Conservation (phyloP, 2,329 filamentous ascomycete genomes). For the Ophiostoma sp. region DNA sequence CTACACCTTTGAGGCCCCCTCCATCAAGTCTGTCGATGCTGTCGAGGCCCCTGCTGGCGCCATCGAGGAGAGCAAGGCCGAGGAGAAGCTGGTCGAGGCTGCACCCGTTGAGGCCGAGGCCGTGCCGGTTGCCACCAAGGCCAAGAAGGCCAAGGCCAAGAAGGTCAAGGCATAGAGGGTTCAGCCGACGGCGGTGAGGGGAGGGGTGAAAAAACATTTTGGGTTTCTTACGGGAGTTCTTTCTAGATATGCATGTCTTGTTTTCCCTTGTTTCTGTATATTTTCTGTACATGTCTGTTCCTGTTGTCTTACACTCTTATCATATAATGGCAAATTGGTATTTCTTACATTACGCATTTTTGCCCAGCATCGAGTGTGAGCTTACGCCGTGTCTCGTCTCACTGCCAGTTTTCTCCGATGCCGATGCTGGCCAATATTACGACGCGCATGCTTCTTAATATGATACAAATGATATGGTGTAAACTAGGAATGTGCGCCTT, state of each 20-base stretch:
- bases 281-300: not conserved
- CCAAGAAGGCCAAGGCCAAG: slow-evolving; percentile 33
- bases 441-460: not conserved
- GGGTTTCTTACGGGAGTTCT: slow-evolving; percentile 11
- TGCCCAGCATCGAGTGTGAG: not conserved
- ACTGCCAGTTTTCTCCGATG: not conserved
- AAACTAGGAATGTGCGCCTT: slow-evolving; percentile 47
- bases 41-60: slow-evolving; percentile 34
- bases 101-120: slow-evolving; percentile 14
- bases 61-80: slow-evolving; percentile 33
- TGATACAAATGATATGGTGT: not conserved
- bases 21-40: slow-evolving; percentile 54
- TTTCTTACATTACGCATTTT: not conserved
- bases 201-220: slow-evolving; percentile 13
- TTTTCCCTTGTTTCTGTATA: slow-evolving; percentile 2
- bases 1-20: slow-evolving; percentile 74
- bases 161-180: slow-evolving; percentile 30
- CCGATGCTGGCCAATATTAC: not conserved
- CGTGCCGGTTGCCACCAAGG: slow-evolving; percentile 32
- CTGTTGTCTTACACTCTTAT: not conserved
- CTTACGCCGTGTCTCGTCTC: not conserved
- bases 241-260: slow-evolving; percentile 3
- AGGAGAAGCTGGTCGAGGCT: slow-evolving; percentile 6
- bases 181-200: not conserved
- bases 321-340: slow-evolving; percentile 9